Conservation (phyloP, 495 filamentous ascomycete genomes). For the Xeromyces bisporus region DNA sequence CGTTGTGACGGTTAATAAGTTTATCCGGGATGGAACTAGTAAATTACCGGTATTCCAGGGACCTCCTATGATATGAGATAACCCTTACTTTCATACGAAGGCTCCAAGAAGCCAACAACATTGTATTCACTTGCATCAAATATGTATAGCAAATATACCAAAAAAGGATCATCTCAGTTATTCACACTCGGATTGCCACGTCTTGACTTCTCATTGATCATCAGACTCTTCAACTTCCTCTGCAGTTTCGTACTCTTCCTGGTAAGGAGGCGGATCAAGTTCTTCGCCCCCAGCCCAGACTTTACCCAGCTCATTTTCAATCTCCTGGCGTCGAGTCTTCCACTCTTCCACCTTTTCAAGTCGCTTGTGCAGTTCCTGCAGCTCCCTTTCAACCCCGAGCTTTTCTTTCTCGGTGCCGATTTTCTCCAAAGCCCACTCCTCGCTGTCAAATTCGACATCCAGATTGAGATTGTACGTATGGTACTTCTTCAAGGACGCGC, state of each 20-base stretch:
- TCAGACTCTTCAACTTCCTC: constrained; percentile 2
- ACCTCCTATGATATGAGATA: too few relatives aligned
- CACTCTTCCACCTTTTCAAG: constrained; percentile 68
- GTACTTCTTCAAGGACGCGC: constrained; percentile 85
- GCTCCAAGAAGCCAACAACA: too few relatives aligned
- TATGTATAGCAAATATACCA: too few relatives aligned
- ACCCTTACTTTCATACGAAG: too few relatives aligned
- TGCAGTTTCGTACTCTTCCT: constrained; percentile 7
- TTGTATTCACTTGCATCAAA: too few relatives aligned
- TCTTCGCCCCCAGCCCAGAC: constrained; percentile 37
- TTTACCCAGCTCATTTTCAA: constrained; percentile 48
- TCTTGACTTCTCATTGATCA: too few relatives aligned
- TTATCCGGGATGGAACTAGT: too few relatives aligned
- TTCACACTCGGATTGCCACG: too few relatives aligned
- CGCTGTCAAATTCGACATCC: constrained; percentile 45
- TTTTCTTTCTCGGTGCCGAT: constrained; percentile 90
- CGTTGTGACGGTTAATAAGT: too few relatives aligned
- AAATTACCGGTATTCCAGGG: too few relatives aligned
- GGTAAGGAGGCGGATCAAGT: constrained; percentile 22
- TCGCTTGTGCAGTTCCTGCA: constrained; percentile 64
- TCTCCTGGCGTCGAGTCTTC: constrained; percentile 61
- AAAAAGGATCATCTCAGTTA: too few relatives aligned
- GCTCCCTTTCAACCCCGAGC: constrained; percentile 73
- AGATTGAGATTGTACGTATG: constrained; percentile 80
- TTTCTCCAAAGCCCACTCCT: constrained; percentile 72